Evolutionary conservation across 306 rosid species (phyloP), one percentile per base, ranked within the genome.

Genomic region (Vicia sativa): DNA sequence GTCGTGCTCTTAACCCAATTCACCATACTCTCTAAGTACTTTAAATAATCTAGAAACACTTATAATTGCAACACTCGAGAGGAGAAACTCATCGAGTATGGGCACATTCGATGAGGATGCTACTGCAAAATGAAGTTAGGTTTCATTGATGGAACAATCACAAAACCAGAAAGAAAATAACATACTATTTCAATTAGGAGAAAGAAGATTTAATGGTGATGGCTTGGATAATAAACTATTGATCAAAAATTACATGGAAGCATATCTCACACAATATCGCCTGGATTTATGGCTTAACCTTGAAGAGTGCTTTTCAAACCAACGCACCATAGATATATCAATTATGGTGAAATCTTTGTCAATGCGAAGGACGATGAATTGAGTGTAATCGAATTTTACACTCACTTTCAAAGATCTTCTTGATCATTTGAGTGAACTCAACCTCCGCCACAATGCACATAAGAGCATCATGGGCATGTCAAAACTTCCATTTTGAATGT

Each of bases 331-430:
- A 28, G 11, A 16, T 49, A 8, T 11, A 9, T 12, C 56, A 49
- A 49, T 28, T 49, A 6, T 49, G 55, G 55, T 26, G 55, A 25
- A 6, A 49, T 49, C 28, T 49, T 11, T 49, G 28, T 8, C 28
- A 8, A 49, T 49, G 56, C 56, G 26, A 49, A 49, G 8, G 28
- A 10, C 0, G 56, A 49, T 8, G 56, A 9, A 3, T 49, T 18
- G 56, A 49, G 56, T 49, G 56, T 49, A 28, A 49, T 13, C 10
- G 28, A 49, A 49, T 49, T 18, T 49, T 49, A 49, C 55, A 18
- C 28, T 18, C 56, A 16, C n/a, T 7, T 49, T 49, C 56, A 49
- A 49, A 18, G 4, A 12, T 3, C 28, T 16, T 28, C 18, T 18
- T 49, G 56, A 49, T 41, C 13, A 41, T 9, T 9, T 41, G 11